These are phyloP conservation scores for Scleroderma citrinum DNA, from an alignment of 768 basidiomycete genomes.

Conservation along the genomic window DNA sequence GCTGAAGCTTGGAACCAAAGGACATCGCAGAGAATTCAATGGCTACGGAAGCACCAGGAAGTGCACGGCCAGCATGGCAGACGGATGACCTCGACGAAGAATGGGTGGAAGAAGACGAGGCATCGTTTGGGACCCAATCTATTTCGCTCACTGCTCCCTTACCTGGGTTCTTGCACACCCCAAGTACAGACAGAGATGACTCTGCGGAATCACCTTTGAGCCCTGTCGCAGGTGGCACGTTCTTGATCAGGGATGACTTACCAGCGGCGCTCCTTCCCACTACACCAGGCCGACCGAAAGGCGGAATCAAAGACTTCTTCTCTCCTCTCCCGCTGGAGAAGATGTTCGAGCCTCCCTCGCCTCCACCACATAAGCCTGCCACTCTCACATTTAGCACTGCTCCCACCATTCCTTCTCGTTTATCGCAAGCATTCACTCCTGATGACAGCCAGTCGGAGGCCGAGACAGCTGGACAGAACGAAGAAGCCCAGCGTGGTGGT, in stretches of 20 bases:
- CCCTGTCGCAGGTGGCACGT: constrained; percentile 53
- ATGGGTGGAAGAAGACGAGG: constrained; percentile 65
- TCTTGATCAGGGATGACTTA: constrained; percentile 68
- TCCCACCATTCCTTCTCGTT: constrained; percentile 30
- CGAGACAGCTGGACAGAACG: constrained; percentile 11
- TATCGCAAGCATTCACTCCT: constrained; percentile 33
- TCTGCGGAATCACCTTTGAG: constrained; percentile 23
- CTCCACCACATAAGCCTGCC: constrained; percentile 38
- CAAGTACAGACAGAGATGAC: constrained; percentile 28
- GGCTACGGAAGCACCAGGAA: constrained; percentile 3
- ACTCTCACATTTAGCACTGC: constrained; percentile 21
- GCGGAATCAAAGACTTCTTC: constrained; percentile 77
- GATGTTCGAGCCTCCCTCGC: constrained; percentile 94
- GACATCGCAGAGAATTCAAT: too few relatives aligned
- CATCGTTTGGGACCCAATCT: constrained; percentile 42
- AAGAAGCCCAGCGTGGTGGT: constrained; percentile 6
- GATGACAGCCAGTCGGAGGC: constrained; percentile 23
- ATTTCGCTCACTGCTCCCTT: constrained; percentile 56
- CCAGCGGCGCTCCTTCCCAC: constrained; percentile 54
- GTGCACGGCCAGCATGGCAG: constrained; percentile 64
- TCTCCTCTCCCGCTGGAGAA: constrained; percentile 80
- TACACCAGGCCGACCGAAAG: constrained; percentile 60
- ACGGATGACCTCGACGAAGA: constrained; percentile 89
- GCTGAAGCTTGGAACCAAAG: too few relatives aligned
- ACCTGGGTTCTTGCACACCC: constrained; percentile 43